Percentiles rank a stretch among this genome's conserved stretches.
Evolutionary conservation across 202 grass and related monocot species (phyloP).

Genomic region (Bolboschoenoplectus hybrid): DNA sequence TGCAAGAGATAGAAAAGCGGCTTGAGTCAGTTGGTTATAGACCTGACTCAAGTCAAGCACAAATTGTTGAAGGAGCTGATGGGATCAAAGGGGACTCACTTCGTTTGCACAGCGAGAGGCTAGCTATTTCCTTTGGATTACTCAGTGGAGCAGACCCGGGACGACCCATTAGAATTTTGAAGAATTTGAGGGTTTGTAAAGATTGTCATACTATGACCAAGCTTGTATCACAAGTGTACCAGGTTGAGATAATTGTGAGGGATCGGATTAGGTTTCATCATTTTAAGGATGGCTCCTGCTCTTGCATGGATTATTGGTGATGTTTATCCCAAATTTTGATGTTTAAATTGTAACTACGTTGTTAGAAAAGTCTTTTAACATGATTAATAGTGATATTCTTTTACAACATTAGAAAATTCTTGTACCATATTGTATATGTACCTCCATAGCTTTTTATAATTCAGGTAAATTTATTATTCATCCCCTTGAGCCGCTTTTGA

Average conservation of each 20-base stretch:
- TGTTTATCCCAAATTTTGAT: conserved; percentile 24
- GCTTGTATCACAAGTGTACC: conserved; percentile 53
- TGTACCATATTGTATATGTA: neutral
- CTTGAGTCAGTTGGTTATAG: conserved; percentile 57
- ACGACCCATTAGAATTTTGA: conserved; percentile 66
- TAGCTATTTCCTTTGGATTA: conserved; percentile 81
- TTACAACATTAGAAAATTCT: neutral
- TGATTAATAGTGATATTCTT: neutral
- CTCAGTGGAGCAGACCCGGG: conserved; percentile 37
- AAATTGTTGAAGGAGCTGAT: conserved; percentile 51
- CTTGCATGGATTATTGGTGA: conserved; percentile 89
- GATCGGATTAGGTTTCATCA: conserved; percentile 79
- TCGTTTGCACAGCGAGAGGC: conserved; percentile 69
- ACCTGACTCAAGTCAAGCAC: conserved; percentile 64
- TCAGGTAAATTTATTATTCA: neutral
- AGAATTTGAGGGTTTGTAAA: conserved; percentile 82
- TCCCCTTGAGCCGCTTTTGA: neutral
- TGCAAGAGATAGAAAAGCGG: conserved; percentile 51
- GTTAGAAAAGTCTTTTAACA: neutral
- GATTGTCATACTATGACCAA: conserved; percentile 76
- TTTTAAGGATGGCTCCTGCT: conserved; percentile 72
- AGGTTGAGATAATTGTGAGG: conserved; percentile 62
- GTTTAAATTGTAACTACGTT: conserved; percentile 6
- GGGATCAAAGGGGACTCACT: conserved; percentile 50
- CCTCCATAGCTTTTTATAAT: neutral